Base-by-base conservation (phyloP, 495 filamentous ascomycete genomes). In the Aspergillus homomorphus region DNA sequence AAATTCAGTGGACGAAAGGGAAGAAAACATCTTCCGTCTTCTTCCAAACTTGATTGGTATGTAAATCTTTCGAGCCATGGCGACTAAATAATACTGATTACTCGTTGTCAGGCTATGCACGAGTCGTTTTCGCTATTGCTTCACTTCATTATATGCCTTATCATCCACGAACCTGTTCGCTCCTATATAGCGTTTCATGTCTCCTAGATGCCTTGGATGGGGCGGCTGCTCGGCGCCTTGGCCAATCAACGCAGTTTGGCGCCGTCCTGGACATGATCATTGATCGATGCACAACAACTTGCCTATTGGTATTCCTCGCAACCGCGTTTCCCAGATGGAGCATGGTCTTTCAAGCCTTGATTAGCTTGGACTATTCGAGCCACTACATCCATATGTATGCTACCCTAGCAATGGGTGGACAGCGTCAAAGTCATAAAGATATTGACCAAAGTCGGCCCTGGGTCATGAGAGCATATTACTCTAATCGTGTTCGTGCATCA, bases 371-470 rank as follows among this genome's bases (percentile, higher is more conserved):
- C 72, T 74, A 98, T 62, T 90, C 95, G 33, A 94, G 89, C 73
- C 94, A 98, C 72, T 98, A 97, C 74, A 89, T 97, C 79, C 95
- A 98, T 75, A 97, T 98, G 91, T 98, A 91, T 70, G 92, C 91
- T 10, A 96, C 91, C 16, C 65, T 79, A 54, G 82, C 83, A 63
- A 91, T 94, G 89, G 90, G 87, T 41, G 90, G 88, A 21, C 69
- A 73, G 12, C 82, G 82, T 42, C 82, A 85, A 69, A 94, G 90
- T 69, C 94, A 98, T 75, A 98, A 98, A 87, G 94, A 89, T 61
- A 85, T 98, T 26, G 91, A 94, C 63, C 81, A 80, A n/a, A 76
- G 59, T 58, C 65, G 73, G 53, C 80, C 76, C 69, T 88, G 86
- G 82, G 77, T 98, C 44, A 77, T 99, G 64, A 95, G 96, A 66